A percentile compares a stretch with the other conserved stretches of the same genome.
These are phyloP conservation scores for Colletotrichum sp. DNA, from an alignment of 2,329 filamentous ascomycete genomes.

Conservation along the genomic window DNA sequence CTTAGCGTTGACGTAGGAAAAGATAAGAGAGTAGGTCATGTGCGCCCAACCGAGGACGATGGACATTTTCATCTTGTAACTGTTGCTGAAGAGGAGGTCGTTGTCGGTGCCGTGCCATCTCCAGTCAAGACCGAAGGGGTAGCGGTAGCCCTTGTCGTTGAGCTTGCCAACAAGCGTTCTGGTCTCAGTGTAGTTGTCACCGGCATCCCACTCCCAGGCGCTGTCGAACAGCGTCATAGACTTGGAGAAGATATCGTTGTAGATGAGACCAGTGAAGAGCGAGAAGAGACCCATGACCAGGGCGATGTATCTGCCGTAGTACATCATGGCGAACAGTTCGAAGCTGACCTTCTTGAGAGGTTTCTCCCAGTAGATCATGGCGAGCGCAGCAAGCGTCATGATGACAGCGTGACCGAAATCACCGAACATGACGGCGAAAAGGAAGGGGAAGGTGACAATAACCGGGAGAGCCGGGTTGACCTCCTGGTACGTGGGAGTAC, in stretches of 20 bases:
- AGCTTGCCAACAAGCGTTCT: constrained; percentile 70
- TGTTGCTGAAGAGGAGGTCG: constrained; percentile 94
- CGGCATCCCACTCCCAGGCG: constrained; percentile 82
- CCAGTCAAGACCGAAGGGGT: constrained; percentile 95
- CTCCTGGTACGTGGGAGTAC: constrained; percentile 95
- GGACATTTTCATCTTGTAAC: constrained; percentile 99
- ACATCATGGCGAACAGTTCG: constrained; percentile 97
- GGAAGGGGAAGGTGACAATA: constrained; percentile 97
- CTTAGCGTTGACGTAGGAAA: constrained; percentile 89
- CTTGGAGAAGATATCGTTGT: constrained; percentile 97
- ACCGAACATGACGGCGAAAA: constrained; percentile 99
- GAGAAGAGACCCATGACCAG: constrained; percentile 98
- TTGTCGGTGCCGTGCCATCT: constrained; percentile 97
- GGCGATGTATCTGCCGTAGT: constrained; percentile 98
- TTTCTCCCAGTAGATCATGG: constrained; percentile 98
- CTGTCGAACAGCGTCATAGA: constrained; percentile 88
- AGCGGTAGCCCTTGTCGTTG: constrained; percentile 75
- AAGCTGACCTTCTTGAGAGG: constrained; percentile 89
- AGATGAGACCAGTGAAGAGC: constrained; percentile 94
- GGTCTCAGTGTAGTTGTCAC: constrained; percentile 69
- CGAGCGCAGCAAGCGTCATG: constrained; percentile 81
- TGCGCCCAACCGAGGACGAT: constrained; percentile 97
- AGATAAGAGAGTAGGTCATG: constrained; percentile 98
- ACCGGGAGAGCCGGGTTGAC: constrained; percentile 96
- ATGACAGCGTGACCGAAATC: constrained; percentile 93